These are phyloP conservation scores for Eucalyptus curtisii DNA, from an alignment of 345 rosid genomes.

Conservation along the genomic window DNA sequence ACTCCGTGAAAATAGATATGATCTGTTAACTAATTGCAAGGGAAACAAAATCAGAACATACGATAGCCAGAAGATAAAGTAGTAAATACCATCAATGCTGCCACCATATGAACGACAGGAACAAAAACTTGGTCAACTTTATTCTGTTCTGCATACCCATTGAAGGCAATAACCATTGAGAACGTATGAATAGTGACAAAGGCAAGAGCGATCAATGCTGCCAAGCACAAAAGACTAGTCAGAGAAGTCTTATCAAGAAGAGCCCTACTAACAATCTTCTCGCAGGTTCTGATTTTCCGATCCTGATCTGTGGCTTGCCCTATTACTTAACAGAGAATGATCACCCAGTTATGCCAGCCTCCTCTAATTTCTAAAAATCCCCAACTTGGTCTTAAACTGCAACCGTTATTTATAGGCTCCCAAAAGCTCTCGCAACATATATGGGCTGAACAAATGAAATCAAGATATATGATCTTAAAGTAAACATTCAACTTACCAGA, in stretches of 20 bases:
- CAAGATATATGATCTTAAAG: background rate
- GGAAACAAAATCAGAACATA: background rate
- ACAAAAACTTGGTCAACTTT: constrained; percentile 73
- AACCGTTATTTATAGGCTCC: background rate
- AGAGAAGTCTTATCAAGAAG: background rate
- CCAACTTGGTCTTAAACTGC: background rate
- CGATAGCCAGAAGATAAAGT: background rate
- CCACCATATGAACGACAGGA: constrained; percentile 72
- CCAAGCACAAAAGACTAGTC: constrained; percentile 12
- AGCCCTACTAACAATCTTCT: background rate
- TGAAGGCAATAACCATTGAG: constrained; percentile 95
- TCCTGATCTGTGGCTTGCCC: background rate
- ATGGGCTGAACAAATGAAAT: background rate
- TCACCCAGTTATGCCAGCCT: background rate
- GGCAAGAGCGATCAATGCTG: constrained; percentile 88
- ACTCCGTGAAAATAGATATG: background rate
- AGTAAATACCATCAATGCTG: constrained; percentile 68
- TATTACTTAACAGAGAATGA: background rate
- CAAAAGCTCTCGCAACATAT: background rate
- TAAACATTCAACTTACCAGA: constrained; percentile 53
- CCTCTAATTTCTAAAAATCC: background rate
- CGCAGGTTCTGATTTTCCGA: background rate
- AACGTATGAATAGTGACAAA: constrained; percentile 87
- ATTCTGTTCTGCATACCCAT: constrained; percentile 82
- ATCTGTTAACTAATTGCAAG: background rate